Conservation (phyloP, 2,329 filamentous ascomycete genomes). For the Metarhizium sp. region DNA sequence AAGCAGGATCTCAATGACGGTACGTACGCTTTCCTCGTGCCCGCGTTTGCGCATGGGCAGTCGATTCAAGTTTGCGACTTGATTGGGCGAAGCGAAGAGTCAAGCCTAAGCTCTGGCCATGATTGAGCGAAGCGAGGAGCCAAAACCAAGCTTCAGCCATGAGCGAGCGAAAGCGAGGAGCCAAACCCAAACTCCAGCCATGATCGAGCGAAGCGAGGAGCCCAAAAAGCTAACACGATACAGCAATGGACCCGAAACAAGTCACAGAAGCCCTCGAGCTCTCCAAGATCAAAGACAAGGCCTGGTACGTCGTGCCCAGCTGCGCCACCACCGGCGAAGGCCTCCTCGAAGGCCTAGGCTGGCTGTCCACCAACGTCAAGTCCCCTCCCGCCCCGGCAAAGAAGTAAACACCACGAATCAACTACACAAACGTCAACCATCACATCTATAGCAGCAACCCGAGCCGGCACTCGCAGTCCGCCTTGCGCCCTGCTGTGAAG, state of each 20-base stretch:
- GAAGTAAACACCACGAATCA: slow-evolving; percentile 28
- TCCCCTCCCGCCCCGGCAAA: slow-evolving; percentile 44
- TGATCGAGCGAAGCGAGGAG: background rate
- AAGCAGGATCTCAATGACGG: slow-evolving; percentile 91
- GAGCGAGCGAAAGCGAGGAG: background rate
- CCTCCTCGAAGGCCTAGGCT: slow-evolving; percentile 70
- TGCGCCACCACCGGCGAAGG: slow-evolving; percentile 76
- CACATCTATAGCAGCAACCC: no score
- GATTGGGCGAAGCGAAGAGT: no score
- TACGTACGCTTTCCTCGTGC: slow-evolving; percentile 25
- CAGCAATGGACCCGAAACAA: slow-evolving; percentile 71
- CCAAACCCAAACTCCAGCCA: no score
- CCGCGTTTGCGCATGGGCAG: no score
- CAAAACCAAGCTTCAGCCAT: no score
- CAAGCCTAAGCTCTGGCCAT: no score
- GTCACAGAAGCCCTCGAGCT: slow-evolving; percentile 71
- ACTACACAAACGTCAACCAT: background rate
- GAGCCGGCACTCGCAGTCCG: no score
- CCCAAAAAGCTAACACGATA: background rate
- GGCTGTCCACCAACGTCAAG: slow-evolving; percentile 81
- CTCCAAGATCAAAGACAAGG: slow-evolving; percentile 68
- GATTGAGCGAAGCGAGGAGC: no score
- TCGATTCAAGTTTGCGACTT: no score
- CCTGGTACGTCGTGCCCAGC: slow-evolving; percentile 78
- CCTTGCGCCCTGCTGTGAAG: no score